Conservation (phyloP, 176 grass and related monocot species). For the Aegilops bicornis region DNA sequence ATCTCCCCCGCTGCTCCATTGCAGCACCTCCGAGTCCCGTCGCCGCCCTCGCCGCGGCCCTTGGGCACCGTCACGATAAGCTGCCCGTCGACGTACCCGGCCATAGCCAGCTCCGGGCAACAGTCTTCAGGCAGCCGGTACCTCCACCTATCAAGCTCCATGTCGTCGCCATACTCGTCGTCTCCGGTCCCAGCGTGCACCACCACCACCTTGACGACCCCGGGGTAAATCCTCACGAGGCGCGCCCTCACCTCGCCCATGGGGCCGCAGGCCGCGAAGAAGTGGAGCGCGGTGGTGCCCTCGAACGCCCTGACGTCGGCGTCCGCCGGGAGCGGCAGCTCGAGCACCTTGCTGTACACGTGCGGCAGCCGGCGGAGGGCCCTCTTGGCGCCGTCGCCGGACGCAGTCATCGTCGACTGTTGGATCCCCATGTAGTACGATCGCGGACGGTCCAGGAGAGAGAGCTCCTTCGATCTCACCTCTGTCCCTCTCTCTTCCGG, state of each 20-base stretch:
- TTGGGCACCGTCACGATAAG: conserved; percentile 80
- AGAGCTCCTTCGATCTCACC: neutral
- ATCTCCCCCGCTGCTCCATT: conserved; percentile 22
- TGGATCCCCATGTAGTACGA: conserved; percentile 45
- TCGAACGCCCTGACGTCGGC: conserved; percentile 59
- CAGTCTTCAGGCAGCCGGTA: conserved; percentile 58
- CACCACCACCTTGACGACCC: conserved; percentile 73
- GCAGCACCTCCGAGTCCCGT: conserved; percentile 39
- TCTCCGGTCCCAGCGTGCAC: conserved; percentile 30
- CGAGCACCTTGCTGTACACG: conserved; percentile 85
- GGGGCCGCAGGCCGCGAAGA: conserved; percentile 33
- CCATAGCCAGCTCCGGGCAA: conserved; percentile 52
- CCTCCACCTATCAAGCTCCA: conserved; percentile 74
- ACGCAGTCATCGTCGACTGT: neutral
- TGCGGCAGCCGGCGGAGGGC: conserved; percentile 78
- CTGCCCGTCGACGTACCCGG: conserved; percentile 50
- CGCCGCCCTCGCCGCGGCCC: conserved; percentile 12
- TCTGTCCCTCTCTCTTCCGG: neutral
- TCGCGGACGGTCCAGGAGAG: conserved; percentile 9
- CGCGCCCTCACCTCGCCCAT: conserved; percentile 34
- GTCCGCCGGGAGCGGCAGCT: conserved; percentile 79
- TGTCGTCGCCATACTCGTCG: neutral
- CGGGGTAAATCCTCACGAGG: conserved; percentile 58
- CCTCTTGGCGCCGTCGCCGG: conserved; percentile 23
- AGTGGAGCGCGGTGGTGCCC: conserved; percentile 56